Evolutionary conservation across 2,329 filamentous ascomycete genomes (phyloP), one percentile per base, ranked within the genome.

Genomic region (Fusarium xyrophilum): DNA sequence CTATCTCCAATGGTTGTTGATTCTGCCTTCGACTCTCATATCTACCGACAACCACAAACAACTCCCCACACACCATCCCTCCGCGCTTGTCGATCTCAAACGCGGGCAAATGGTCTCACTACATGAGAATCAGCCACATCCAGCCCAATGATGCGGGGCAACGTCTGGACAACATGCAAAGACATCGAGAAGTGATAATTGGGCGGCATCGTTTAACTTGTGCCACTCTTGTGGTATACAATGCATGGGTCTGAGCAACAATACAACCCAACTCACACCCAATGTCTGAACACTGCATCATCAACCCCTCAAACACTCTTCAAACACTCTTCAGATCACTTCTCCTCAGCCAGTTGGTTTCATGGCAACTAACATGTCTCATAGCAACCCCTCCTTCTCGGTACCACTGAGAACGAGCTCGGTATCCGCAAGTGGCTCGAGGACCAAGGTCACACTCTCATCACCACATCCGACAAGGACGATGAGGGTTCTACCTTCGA

Each of bases 391-490:
- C 88, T 88, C 76, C 88, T 99, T 75, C 89, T 97, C 76, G 96
- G 96, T 77, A 97, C 96, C 69, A 97, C 93, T 50, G 93, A 99
- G 87, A 98, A 98, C 82, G 96, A 99, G 87, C 93, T 99, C 67
- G 96, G 96, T 75, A 86, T 99, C 79, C 89, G 96, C 79, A 94
- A 96, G 83, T 99, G 96, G 95, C 90, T 99, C 74, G 96, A 98
- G 86, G 92, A 95, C 67, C 91, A 96, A 81, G 96, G 96, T 76
- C 96, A 99, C 88, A 96, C 93, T 69, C 89, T 99, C 67, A 88
- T 99, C 74, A 99, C 96, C 76, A 99, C 96, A 71, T 97, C 94
- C 46, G 93, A 97, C 86, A 99, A 99, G 86, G 96, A 99, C 75
- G 91, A 93, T 72, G 91, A 93, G 84, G 88, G 91, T 86, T 98